Evolutionary conservation across 1,284 basidiomycete genomes (phyloP), one percentile per base, ranked within the genome.

Genomic region (Trichosporon sp.): DNA sequence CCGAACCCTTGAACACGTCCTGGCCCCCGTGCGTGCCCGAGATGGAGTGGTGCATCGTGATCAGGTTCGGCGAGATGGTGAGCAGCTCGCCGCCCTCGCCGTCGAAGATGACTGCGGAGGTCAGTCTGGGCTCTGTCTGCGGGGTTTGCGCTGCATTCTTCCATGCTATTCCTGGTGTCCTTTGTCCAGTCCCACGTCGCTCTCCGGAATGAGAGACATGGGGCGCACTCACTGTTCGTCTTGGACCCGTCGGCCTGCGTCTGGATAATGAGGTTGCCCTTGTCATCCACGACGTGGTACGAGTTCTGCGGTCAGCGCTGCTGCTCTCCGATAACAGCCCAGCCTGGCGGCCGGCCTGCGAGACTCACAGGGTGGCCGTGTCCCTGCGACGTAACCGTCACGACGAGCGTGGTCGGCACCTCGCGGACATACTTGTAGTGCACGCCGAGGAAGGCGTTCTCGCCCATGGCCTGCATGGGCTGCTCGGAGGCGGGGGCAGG

Each of bases 1-100:
- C 56, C 18, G 56, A 60, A 12, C 27, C 56, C 56, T 60, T 60
- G 56, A 32, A 60, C 27, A 29, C 27, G 56, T 60, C 56, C 15
- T n/a, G 56, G 15, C 56, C 56, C 29, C 56, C 56, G 56, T 60
- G 56, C 27, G 56, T 60, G 56, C 56, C 56, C 27, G 56, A 60
- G 56, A 60, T 60, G 4, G 56, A 60, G 56, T 60, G 56, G 56
- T 60, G 56, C 56, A 60, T n/a, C 18, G 27, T 60, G 56, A 60
- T 60, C 15, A 60, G 18, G 29, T 60, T 60, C 3, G 56, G 56
- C 56, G 56, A 31, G 15, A 60, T 32, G 15, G 18, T 21, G 29
- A 60, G 29, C 6, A 60, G 56, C 56, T 60, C 56, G 27, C 29
- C 23, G 56, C 56, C 56, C 56, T 60, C 56, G 29, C 56, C 56